Evolutionary conservation across 306 rosid genomes (phyloP).

Genomic region (Carpinus viminea): DNA sequence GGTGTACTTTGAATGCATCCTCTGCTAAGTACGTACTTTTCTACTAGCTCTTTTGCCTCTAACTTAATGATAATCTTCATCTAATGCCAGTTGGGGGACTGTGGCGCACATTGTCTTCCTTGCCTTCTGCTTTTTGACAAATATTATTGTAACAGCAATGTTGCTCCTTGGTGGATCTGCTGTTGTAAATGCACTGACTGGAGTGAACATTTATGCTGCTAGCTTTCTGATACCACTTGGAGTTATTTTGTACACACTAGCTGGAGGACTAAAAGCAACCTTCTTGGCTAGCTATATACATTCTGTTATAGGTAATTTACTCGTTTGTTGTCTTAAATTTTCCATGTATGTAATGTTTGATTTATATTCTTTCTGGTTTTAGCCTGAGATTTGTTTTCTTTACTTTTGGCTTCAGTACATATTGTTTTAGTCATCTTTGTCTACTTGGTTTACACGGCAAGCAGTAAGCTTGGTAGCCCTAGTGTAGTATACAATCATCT

Average conservation of each 20-base stretch:
- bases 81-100: slow-evolving; percentile 80
- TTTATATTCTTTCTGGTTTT: background rate
- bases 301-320: too few species aligned
- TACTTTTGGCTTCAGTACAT: slow-evolving; percentile 55
- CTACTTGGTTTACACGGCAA: slow-evolving; percentile 78
- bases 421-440: slow-evolving; percentile 84
- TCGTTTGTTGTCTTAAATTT: too few species aligned
- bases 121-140: slow-evolving; percentile 82
- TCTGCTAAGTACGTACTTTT: background rate
- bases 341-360: background rate
- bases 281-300: too few species aligned
- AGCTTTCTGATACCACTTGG: too few species aligned
- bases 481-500: too few species aligned
- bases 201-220: too few species aligned
- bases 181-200: slow-evolving; percentile 84
- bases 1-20: background rate
- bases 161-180: slow-evolving; percentile 97
- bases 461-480: slow-evolving; percentile 88
- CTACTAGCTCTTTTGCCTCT: slow-evolving; percentile 8
- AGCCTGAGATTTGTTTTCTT: slow-evolving; percentile 16
- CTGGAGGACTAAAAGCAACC: too few species aligned
- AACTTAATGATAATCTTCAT: slow-evolving; percentile 17
- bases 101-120: slow-evolving; percentile 81
- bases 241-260: too few species aligned
- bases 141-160: slow-evolving; percentile 90